Evolutionary conservation across 768 basidiomycete species (phyloP).

Genomic region (Russula griseocarnosa): DNA sequence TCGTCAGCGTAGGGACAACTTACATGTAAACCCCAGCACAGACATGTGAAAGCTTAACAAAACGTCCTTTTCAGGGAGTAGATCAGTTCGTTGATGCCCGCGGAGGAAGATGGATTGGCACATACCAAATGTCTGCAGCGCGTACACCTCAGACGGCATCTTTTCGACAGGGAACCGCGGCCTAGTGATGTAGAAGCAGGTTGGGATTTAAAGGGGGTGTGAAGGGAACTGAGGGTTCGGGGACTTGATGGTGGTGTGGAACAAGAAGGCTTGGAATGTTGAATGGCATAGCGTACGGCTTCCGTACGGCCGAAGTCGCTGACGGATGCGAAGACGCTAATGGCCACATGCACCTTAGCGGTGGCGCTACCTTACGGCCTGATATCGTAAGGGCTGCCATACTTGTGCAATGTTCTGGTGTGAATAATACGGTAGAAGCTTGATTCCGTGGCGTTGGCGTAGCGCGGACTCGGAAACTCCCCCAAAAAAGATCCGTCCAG

Average conservation of each 20-base stretch:
- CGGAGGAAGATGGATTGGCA: neutral
- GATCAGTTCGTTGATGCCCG: neutral
- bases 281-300: neutral
- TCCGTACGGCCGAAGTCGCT: no score
- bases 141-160: neutral
- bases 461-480: no score
- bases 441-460: neutral
- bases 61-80: neutral
- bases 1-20: neutral
- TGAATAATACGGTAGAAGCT: no score
- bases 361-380: neutral
- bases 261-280: neutral
- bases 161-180: neutral
- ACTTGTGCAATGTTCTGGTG: no score
- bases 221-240: neutral
- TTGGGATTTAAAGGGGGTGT: no score
- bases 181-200: no score
- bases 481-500: no score
- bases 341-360: neutral
- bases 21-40: slow-evolving; percentile 24
- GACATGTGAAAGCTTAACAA: slow-evolving; percentile 13
- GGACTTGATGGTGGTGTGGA: neutral
- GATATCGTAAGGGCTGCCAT: neutral
- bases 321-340: neutral
- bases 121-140: slow-evolving; percentile 5